Evolutionary conservation across 257 asterid species (phyloP).

Genomic region (Misopates orontium): DNA sequence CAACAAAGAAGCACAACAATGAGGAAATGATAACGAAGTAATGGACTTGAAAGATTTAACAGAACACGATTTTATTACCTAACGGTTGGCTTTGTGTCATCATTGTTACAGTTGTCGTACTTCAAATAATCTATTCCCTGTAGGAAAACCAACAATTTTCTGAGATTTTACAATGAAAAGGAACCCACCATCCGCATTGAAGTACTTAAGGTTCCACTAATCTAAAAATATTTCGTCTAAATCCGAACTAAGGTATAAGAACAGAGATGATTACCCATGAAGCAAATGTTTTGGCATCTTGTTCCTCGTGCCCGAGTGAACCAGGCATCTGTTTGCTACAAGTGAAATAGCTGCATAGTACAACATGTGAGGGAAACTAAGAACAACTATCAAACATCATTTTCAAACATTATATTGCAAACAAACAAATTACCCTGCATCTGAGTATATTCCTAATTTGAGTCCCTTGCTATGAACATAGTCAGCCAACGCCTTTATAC

Average conservation of each 20-base stretch:
- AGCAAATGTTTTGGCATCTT: constrained; percentile 82
- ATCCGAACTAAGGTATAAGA: background rate
- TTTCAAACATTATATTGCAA: background rate
- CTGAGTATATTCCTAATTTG: constrained; percentile 86
- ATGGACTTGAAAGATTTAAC: constrained; percentile 1
- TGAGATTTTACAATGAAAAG: background rate
- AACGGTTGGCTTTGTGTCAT: constrained; percentile 61
- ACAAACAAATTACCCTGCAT: constrained; percentile 67
- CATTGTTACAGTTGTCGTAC: constrained; percentile 83
- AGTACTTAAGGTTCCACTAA: background rate
- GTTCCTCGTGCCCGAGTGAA: constrained; percentile 88
- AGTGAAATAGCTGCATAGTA: constrained; percentile 60
- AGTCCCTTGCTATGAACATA: constrained; percentile 92
- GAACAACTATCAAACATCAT: background rate
- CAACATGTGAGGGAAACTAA: background rate
- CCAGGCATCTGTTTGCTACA: constrained; percentile 89
- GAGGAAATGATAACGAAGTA: background rate
- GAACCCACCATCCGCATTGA: background rate
- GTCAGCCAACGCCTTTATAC: constrained; percentile 87
- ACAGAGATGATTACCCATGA: constrained; percentile 54
- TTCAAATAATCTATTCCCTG: constrained; percentile 94
- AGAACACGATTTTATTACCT: constrained; percentile 41
- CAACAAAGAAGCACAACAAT: background rate
- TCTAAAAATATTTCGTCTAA: background rate
- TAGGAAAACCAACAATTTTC: background rate